phyloP scores from a whole-genome alignment of 768 basidiomycete species.

The Hericium erinaceus region DNA sequence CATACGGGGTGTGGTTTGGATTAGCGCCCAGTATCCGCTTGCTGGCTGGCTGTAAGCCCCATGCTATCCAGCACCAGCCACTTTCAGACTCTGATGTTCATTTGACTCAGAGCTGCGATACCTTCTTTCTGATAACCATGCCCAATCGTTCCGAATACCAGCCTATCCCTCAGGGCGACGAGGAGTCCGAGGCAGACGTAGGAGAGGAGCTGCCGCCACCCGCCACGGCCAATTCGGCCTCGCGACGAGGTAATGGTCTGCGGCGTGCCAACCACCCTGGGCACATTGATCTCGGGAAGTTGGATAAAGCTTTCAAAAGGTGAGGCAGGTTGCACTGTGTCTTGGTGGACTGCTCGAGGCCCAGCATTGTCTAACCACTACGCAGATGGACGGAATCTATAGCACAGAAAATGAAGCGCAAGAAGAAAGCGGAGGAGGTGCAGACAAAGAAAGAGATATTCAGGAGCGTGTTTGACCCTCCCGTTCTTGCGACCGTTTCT shows the following conservation, averaged over 20 bases:
- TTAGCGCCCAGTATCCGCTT: too few relatives aligned
- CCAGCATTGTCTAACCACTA: background rate
- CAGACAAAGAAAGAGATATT: slow-evolving; percentile 65
- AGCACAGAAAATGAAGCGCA: slow-evolving; percentile 75
- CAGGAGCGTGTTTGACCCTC: slow-evolving; percentile 74
- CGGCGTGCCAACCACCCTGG: slow-evolving; percentile 38
- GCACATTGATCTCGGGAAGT: slow-evolving; percentile 68
- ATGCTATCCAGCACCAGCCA: too few relatives aligned
- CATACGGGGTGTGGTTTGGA: too few relatives aligned
- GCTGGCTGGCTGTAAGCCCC: too few relatives aligned
- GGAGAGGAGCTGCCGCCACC: slow-evolving; percentile 19
- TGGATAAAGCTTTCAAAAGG: slow-evolving; percentile 82
- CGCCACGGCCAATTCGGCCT: slow-evolving; percentile 9
- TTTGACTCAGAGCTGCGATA: too few relatives aligned
- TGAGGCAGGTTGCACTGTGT: slow-evolving; percentile 17
- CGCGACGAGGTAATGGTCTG: slow-evolving; percentile 8
- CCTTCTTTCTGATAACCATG: slow-evolving; percentile 20
- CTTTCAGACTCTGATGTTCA: too few relatives aligned
- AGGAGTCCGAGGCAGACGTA: slow-evolving; percentile 31
- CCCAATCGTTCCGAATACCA: slow-evolving; percentile 38
- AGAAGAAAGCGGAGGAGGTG: slow-evolving; percentile 53
- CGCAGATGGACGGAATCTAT: slow-evolving; percentile 80
- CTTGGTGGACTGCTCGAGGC: background rate
- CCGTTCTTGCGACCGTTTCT: slow-evolving; percentile 27
- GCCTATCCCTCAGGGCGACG: slow-evolving; percentile 33